Base-by-base conservation (phyloP, 208 protist species). In the Crithidia sp. region DNA sequence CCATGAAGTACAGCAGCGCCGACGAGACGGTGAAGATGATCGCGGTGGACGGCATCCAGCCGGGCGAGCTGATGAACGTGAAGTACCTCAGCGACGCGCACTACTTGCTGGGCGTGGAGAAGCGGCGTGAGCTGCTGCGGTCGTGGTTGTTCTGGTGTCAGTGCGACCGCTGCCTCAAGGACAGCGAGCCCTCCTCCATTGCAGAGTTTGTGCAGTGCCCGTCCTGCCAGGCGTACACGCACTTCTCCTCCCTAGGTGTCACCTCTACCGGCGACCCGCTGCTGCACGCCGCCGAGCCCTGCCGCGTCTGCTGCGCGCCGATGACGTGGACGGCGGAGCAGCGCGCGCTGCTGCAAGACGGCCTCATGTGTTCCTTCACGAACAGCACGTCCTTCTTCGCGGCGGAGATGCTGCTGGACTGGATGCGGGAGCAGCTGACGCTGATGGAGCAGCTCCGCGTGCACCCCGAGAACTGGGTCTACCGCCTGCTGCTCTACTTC, bases 101-200 rank as follows among this genome's bases (percentile, higher is more conserved):
- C 60, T 94, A 92, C 67, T 55, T 96, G 39, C 79, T 94, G 58
- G 91, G 91, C 6, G 75, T 96, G 2, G 88, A 88, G 19, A 90
- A 91, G 63, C 83, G 91, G 6, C 85, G 91, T 14, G 86, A 92
- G 73, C 81, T 87, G 50, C 79, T 96, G 40, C 86, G 86, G 43
- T 91, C 88, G 60, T 96, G 91, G 91, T 80, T 94, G 14, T 96
- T 96, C 59, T 94, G 89, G 89, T 96, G 91, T 44, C 62, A 60
- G 14, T 96, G 91, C 74, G 68, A 77, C 17, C 87, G 91, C 16
- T 96, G 91, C 69, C 49, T 54, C 47, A 68, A 49, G 16, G 89
- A 94, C 72, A 87, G 73, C 53, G 36, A 73, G 49, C 40, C 68
- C 13, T 57, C 44, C 19, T 71, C 88, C 7, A 77, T 86, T n/a